Base-by-base conservation (phyloP, 331 rosid genomes). In the Malus hybrid region DNA sequence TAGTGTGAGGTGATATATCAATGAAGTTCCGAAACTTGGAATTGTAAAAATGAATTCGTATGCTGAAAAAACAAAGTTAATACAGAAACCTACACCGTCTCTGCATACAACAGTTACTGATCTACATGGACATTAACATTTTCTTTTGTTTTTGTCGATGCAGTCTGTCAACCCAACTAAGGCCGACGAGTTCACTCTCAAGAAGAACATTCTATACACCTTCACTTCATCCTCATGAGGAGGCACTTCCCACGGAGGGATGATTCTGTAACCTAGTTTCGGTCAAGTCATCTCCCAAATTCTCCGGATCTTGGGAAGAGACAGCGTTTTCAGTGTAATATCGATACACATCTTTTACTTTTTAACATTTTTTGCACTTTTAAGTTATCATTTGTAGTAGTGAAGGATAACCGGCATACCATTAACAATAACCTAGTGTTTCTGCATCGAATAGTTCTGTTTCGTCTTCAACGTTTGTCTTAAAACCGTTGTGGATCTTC, bases 151-250 rank as follows among this genome's bases (percentile, higher is more conserved):
- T 32, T 29, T 80, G 69, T 54, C 50, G 59, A 6, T 69, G 80
- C 95, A 94, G 97, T 80, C 97, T 50, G 83, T 93, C 81, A 91
- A 87, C 93, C 88, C 95, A 52, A 74, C 82, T 4, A 93, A 93
- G 88, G 92, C 95, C 13, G 98, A 94, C 79, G 96, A 91, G 75
- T 82, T 94, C 79, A 84, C 87, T 61, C 86, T 90, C 54, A 94
- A 91, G 95, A 94, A 84, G 92, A 90, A 91, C 84, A 82, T 94
- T 63, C 85, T 94, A 42, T 85, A 88, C 32, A 74, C 86, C 76
- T 94, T 88, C 56, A 75, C 80, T 74, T 89, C 89, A 76, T 87
- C 77, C 55, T 71, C 83, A 34, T 73, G 69, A 39, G 82, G 66
- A n/a, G 72, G 54, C 76, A 42, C 44, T n/a, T 65, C 67, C 19